These are phyloP conservation scores for Thermothielavioides terrestris DNA, from an alignment of 495 filamentous ascomycete genomes.

Conservation along the genomic window DNA sequence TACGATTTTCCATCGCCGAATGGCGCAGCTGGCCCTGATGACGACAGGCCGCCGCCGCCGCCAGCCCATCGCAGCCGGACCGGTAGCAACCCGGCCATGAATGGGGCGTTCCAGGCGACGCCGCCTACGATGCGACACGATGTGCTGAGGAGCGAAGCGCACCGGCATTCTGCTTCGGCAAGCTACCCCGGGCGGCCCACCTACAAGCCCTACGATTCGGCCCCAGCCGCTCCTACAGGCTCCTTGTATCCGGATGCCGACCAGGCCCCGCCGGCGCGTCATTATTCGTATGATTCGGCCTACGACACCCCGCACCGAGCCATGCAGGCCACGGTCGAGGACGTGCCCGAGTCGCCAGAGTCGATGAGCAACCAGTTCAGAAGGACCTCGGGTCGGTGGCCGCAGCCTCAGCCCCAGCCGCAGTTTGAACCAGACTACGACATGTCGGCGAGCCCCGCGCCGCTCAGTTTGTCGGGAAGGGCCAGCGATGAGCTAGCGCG, in stretches of 20 bases:
- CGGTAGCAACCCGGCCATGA: slow-evolving; percentile 30
- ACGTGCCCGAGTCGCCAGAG: slow-evolving; percentile 48
- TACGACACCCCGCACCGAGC: slow-evolving; percentile 41
- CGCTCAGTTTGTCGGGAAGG: slow-evolving; percentile 27
- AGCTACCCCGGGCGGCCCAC: slow-evolving; percentile 40
- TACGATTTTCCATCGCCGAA: slow-evolving; percentile 13
- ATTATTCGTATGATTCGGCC: slow-evolving; percentile 42
- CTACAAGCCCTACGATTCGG: slow-evolving; percentile 38
- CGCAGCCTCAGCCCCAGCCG: slow-evolving; percentile 22
- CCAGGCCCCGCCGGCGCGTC: slow-evolving; percentile 29
- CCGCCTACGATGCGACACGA: slow-evolving; percentile 40
- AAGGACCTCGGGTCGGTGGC: slow-evolving; percentile 33
- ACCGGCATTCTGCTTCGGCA: slow-evolving; percentile 33
- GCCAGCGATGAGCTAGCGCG: background rate
- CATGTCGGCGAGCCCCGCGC: slow-evolving; percentile 36
- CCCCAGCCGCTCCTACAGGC: slow-evolving; percentile 24
- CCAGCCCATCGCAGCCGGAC: slow-evolving; percentile 37
- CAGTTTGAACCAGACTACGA: slow-evolving; percentile 29
- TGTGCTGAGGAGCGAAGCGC: slow-evolving; percentile 40
- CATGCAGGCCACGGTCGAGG: slow-evolving; percentile 64
- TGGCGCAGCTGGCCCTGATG: slow-evolving; percentile 12
- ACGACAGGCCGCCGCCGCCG: slow-evolving; percentile 38
- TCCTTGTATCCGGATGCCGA: slow-evolving; percentile 25
- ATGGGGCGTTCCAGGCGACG: slow-evolving; percentile 23
- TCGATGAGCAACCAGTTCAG: slow-evolving; percentile 33